phyloP scores from a whole-genome alignment of 345 rosid species.

The Populus davidiana region DNA sequence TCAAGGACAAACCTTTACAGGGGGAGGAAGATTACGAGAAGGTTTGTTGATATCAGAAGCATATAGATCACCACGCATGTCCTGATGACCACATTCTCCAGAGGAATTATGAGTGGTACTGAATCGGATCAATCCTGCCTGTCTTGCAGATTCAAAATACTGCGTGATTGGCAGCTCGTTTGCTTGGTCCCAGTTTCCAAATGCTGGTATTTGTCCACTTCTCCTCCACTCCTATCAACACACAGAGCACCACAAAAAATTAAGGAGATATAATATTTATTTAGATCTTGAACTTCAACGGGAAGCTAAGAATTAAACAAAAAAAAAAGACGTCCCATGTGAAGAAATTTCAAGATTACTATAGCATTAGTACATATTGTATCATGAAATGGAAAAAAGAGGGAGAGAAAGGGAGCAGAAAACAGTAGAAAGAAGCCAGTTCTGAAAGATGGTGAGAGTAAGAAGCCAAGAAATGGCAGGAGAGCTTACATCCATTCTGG shows the following conservation, averaged over 20 bases:
- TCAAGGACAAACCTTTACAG: constrained; percentile 34
- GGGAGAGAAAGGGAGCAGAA: not conserved
- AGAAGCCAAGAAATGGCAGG: not conserved
- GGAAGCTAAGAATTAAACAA: not conserved
- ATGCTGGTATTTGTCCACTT: constrained; percentile 83
- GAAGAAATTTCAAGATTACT: too few species aligned
- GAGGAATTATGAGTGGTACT: constrained; percentile 44
- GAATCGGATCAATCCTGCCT: constrained; percentile 72
- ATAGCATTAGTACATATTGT: too few species aligned
- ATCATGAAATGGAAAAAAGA: too few species aligned
- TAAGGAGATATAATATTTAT: not conserved
- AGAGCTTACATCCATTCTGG: constrained; percentile 28
- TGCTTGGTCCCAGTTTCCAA: constrained; percentile 88
- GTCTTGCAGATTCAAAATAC: constrained; percentile 86
- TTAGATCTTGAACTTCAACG: not conserved
- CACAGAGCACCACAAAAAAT: not conserved
- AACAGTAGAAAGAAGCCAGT: not conserved
- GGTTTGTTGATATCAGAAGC: constrained; percentile 28
- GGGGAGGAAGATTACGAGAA: constrained; percentile 24
- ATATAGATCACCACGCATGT: constrained; percentile 24
- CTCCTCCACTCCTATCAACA: constrained; percentile 37
- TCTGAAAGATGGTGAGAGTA: not conserved
- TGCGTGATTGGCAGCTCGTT: constrained; percentile 88
- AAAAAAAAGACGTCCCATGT: too few species aligned
- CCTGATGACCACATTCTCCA: constrained; percentile 51